Conservation (phyloP, 1,284 basidiomycete genomes). For the Mycena sp. region DNA sequence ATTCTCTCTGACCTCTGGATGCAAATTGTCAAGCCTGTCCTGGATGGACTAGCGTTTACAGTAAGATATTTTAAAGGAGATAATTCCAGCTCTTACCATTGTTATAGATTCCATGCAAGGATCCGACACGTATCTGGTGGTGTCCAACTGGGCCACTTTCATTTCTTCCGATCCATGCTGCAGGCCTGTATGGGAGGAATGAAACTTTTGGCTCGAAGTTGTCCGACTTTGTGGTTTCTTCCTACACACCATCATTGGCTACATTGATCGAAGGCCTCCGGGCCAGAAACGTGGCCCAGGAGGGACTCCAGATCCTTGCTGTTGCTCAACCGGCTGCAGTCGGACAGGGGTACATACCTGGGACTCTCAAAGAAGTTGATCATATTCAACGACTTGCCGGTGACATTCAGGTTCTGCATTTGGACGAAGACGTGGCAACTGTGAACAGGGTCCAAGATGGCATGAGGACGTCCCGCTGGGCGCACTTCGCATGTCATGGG, state of each 20-base stretch:
- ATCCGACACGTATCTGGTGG: constrained; percentile 9
- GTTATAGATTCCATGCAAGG: background rate
- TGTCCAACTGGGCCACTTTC: constrained; percentile 9
- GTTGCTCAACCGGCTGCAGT: constrained; percentile 3
- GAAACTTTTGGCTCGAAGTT: background rate
- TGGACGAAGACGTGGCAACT: background rate
- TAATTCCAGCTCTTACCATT: background rate
- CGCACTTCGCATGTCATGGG: constrained; percentile 15
- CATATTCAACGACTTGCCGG: background rate
- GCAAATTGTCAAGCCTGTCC: background rate
- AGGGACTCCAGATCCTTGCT: background rate
- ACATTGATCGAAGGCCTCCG: background rate
- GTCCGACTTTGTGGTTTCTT: constrained; percentile 1
- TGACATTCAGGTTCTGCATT: background rate
- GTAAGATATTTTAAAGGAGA: background rate
- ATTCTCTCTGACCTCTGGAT: background rate
- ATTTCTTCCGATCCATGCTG: constrained; percentile 12
- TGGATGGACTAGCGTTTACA: background rate
- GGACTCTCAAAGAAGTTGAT: background rate
- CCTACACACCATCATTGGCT: constrained; percentile 6
- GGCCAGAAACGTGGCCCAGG: background rate
- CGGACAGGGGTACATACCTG: background rate
- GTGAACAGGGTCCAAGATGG: background rate
- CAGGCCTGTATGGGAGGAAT: background rate
- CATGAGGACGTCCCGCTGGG: constrained; percentile 6